Evolutionary conservation across 352 stramenopile genomes (phyloP).

Genomic region (Globisporangium parvum): DNA sequence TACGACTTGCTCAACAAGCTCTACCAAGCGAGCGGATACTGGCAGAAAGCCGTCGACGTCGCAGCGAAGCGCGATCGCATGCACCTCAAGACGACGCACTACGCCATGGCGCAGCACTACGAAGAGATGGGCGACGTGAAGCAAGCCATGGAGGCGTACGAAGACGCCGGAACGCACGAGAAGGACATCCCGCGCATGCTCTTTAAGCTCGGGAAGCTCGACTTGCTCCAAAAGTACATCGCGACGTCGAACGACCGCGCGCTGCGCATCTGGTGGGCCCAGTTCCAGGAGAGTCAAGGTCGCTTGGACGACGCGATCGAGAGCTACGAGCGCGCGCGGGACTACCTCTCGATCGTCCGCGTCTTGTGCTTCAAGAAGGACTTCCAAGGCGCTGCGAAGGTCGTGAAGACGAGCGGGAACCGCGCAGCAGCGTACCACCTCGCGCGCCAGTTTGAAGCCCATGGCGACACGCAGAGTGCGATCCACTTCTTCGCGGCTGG

Average conservation of each 20-base stretch:
- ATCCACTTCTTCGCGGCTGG: conserved; percentile 90
- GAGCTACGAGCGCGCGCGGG: conserved; percentile 84
- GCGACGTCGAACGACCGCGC: conserved; percentile 79
- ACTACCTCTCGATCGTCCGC: conserved; percentile 89
- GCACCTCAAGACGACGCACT: conserved; percentile 89
- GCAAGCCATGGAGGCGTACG: conserved; percentile 90
- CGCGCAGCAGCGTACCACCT: conserved; percentile 81
- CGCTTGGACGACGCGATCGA: conserved; percentile 84
- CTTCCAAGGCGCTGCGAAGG: conserved; percentile 73
- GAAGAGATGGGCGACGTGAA: conserved; percentile 85
- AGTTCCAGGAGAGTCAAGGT: conserved; percentile 90
- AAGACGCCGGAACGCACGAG: conserved; percentile 82
- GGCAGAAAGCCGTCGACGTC: conserved; percentile 88
- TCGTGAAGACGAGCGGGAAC: conserved; percentile 79
- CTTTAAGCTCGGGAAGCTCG: conserved; percentile 81
- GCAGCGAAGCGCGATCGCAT: conserved; percentile 88
- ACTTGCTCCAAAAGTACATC: conserved; percentile 91
- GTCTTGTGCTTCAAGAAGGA: conserved; percentile 90
- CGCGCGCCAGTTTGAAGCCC: conserved; percentile 80
- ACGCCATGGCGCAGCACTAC: conserved; percentile 86
- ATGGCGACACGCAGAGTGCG: conserved; percentile 77
- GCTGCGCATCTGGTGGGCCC: conserved; percentile 90
- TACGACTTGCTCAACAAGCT: conserved; percentile 92
- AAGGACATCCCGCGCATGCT: conserved; percentile 94
- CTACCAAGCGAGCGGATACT: conserved; percentile 88